Base-by-base conservation (phyloP, 495 filamentous ascomycete species). In the Penicillium subrubescens region DNA sequence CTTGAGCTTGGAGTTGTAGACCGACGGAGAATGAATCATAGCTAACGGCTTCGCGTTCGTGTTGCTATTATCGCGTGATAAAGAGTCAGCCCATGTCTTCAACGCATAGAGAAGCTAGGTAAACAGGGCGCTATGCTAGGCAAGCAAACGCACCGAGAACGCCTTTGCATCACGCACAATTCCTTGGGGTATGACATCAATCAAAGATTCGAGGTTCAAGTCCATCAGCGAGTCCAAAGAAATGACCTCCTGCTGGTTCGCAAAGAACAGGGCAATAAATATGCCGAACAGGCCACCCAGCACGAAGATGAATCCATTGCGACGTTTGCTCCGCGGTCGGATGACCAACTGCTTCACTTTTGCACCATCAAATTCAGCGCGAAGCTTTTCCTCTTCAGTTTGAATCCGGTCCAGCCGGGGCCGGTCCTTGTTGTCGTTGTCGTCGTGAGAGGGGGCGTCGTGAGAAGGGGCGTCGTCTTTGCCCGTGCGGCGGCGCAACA, bases 11-110 rank as follows among this genome's bases (percentile, higher is more conserved):
- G 44, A 92, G 87, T 64, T 95, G 89, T 31, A 96, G 71, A 21
- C 95, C 95, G 35, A 97, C 90, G 0, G 92, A 82, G 71, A 99
- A 99, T 10, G 94, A 90, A 82, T 99, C 96, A 72, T 96, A 95
- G 69, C 90, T 90, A 64, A 96, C 86, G 41, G 91, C 88, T 58
- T 94, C 94, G 61, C 91, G 88, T 75, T 97, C 93, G 68, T 89
- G 87, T 83, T 92, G 87, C 90, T 90, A 33, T 23, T 23, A 29
- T 44, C 8, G 23, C 34, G 34, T 37, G 37, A 56, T 15, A 14
- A 14, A 39, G 15, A 39, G 62, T 69, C 43, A 69, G 60, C 57
- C 44, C 29, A 35, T 35, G 53, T 57, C 58, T 4, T 33, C 34
- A 34, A 19, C 5, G 37, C 56, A 57, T 44, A 62, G 23, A 19